Base-by-base conservation (phyloP, 2,329 filamentous ascomycete species). In the Scedosporium aurantiacum region DNA sequence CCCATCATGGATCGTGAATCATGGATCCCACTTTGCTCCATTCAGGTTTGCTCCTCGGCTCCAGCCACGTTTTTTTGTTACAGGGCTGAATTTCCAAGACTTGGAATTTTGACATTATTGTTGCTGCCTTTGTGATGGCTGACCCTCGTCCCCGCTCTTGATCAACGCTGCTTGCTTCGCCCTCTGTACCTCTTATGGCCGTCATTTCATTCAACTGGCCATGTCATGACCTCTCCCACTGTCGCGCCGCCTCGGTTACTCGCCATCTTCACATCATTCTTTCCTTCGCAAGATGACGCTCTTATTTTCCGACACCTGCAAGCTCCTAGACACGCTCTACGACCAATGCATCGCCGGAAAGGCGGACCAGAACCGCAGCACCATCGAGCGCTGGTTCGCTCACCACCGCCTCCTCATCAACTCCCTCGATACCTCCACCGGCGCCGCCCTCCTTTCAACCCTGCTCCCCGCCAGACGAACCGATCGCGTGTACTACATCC, bases 401-500 rank as follows among this genome's bases (percentile, higher is more conserved):
- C 74, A 76, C 1, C 82, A 96, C 69, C 82, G 82, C 4, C 71
- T 72, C 16, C 72, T 73, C 1, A 78, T 96, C 16, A 75, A 86
- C 68, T 76, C 78, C 0, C 74, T 82, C 6, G 76, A 80, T 28
- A 83, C 82, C 1, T 76, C 86, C 67, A 76, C 79, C 1, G 59
- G 45, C 23, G 75, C 82, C 1, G 87, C 89, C 2, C 74, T 96
- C 1, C 76, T 96, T 0, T 92, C 89, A 1, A 86, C 87, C 2
- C 73, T 97, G 0, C 80, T 95, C 0, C 90, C 91, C 0, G 86
- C 91, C 64, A 85, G 81, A 65, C 80, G 91, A 60, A 86, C 84
- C 2, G 91, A 96, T 69, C 82, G 90, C 28, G 88, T 93, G 1
- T 96, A 92, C 70, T 81, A 79, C 43, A 77, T 96, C 1, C 83